A percentile compares a stretch with the other conserved stretches of the same genome.
These are phyloP conservation scores for Cenchrus fungigraminus DNA, from an alignment of 176 grass and related monocot genomes.

Conservation along the genomic window DNA sequence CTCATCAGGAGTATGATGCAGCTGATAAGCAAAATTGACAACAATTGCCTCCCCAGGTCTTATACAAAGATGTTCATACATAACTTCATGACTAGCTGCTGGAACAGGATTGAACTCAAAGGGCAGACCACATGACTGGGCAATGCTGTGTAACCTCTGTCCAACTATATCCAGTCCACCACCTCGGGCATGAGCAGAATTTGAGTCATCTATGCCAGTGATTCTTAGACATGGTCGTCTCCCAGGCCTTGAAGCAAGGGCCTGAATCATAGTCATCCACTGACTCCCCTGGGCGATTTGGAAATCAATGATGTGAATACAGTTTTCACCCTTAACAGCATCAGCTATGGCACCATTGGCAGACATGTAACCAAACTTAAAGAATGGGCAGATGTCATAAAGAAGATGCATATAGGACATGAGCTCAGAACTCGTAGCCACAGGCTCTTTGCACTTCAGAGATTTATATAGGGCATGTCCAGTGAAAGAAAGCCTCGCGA, in stretches of 20 bases:
- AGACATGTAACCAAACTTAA: conserved; percentile 87
- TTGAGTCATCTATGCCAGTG: conserved; percentile 76
- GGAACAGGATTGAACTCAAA: conserved; percentile 75
- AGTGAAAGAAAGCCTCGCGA: conserved; percentile 63
- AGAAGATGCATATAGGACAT: conserved; percentile 80
- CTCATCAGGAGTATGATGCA: conserved; percentile 84
- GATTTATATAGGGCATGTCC: conserved; percentile 77
- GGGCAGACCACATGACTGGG: conserved; percentile 50
- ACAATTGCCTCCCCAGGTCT: conserved; percentile 58
- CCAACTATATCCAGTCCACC: conserved; percentile 78
- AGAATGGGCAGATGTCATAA: conserved; percentile 79
- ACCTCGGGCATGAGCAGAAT: conserved; percentile 59
- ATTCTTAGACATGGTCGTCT: conserved; percentile 62
- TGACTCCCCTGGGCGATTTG: conserved; percentile 81
- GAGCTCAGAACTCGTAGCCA: conserved; percentile 59
- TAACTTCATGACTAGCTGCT: conserved; percentile 67
- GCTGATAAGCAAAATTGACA: conserved; percentile 87
- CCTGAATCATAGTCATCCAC: conserved; percentile 73
- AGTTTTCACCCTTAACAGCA: conserved; percentile 69
- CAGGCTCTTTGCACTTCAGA: conserved; percentile 80
- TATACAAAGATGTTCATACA: conserved; percentile 60
- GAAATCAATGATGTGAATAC: conserved; percentile 84
- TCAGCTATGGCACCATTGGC: conserved; percentile 84
- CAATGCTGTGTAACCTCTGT: conserved; percentile 43
- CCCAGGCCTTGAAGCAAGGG: conserved; percentile 53